These are phyloP conservation scores for Fusarium palustre DNA, from an alignment of 2,329 filamentous ascomycete species.

Conservation along the genomic window DNA sequence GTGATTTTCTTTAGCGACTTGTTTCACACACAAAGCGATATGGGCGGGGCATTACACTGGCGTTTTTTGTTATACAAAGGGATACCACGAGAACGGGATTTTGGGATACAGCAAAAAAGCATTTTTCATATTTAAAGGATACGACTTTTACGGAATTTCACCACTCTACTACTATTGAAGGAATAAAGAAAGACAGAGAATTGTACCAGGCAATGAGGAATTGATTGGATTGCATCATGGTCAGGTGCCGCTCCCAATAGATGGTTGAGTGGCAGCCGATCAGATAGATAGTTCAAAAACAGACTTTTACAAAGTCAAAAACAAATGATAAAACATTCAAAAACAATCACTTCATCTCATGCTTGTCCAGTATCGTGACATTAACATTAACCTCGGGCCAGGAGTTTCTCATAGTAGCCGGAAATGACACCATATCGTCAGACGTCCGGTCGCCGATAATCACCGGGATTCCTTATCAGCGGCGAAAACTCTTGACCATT, in stretches of 20 bases:
- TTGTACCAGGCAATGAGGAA: constrained; percentile 34
- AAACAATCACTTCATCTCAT: constrained; percentile 19
- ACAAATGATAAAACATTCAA: constrained; percentile 40
- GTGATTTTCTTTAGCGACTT: constrained; percentile 44
- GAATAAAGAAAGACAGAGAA: constrained; percentile 26
- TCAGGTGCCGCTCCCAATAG: constrained; percentile 41
- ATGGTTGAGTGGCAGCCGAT: constrained; percentile 44
- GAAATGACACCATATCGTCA: constrained; percentile 23
- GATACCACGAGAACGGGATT: constrained; percentile 48
- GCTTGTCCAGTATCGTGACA: not conserved
- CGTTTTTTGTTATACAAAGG: constrained; percentile 43
- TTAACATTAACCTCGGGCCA: constrained; percentile 22
- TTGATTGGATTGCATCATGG: constrained; percentile 27
- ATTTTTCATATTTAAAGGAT: constrained; percentile 27
- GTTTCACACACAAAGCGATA: constrained; percentile 44
- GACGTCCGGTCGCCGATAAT: constrained; percentile 18
- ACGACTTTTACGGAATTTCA: constrained; percentile 32
- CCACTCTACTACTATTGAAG: constrained; percentile 36
- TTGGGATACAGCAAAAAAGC: constrained; percentile 39
- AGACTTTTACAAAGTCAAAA: constrained; percentile 21
- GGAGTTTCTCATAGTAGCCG: constrained; percentile 18
- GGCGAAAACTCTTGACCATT: constrained; percentile 28
- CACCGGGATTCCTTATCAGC: constrained; percentile 31
- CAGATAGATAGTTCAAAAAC: constrained; percentile 44
- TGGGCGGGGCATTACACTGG: constrained; percentile 46